Evolutionary conservation across 768 basidiomycete genomes (phyloP).

Genomic region (Pholiota conissans): DNA sequence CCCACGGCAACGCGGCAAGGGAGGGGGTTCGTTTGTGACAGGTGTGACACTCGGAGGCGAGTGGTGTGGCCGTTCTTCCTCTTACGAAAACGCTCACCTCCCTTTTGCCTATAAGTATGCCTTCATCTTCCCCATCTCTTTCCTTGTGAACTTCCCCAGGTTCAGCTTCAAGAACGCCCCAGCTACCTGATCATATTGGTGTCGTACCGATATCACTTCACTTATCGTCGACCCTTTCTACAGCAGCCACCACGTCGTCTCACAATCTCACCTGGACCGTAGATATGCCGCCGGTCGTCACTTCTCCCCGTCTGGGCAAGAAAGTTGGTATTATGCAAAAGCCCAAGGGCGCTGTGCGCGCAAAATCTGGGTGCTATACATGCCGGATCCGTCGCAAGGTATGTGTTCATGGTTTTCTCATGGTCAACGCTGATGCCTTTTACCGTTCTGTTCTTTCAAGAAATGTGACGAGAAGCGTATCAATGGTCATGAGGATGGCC

Average conservation of each 20-base stretch:
- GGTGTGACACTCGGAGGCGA: neutral
- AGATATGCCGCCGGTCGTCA: conserved; percentile 24
- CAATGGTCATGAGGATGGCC: conserved; percentile 46
- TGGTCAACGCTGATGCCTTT: conserved; percentile 8
- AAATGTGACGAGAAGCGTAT: conserved; percentile 79
- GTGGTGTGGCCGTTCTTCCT: neutral
- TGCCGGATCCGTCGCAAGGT: conserved; percentile 88
- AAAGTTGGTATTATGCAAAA: conserved; percentile 57
- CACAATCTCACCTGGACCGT: neutral
- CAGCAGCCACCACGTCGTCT: too few species aligned
- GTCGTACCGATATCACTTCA: neutral
- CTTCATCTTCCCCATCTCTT: neutral
- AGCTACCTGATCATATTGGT: neutral
- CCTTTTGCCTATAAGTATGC: neutral
- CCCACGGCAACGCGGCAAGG: too few species aligned
- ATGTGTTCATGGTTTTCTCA: conserved; percentile 16
- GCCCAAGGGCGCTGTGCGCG: conserved; percentile 78
- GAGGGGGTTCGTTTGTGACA: neutral
- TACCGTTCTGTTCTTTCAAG: conserved; percentile 34
- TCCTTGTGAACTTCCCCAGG: neutral
- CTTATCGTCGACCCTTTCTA: neutral
- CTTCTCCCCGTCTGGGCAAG: conserved; percentile 36
- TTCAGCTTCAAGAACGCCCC: neutral
- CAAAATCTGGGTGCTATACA: conserved; percentile 88
- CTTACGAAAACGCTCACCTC: neutral